phyloP scores from a whole-genome alignment of 768 basidiomycete species.

The Mycena pura region DNA sequence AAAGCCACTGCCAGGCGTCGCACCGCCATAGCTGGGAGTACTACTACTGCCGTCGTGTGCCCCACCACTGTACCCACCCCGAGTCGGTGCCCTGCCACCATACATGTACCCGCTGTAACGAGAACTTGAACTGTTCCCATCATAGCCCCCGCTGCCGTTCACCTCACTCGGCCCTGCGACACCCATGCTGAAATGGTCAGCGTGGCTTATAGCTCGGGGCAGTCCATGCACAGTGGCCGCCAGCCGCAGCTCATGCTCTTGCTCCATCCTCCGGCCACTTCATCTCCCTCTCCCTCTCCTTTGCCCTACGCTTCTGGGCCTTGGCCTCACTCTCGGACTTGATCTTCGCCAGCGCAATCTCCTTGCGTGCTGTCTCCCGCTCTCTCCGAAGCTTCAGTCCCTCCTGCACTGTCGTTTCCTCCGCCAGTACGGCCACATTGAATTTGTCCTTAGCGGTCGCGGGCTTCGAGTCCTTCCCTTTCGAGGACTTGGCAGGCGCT shows the following conservation, averaged over 20 bases:
- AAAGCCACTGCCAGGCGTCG: too few relatives aligned
- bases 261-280: constrained; percentile 28
- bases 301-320: not conserved
- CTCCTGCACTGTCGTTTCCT: constrained; percentile 10
- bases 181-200: not conserved
- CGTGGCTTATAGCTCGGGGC: not conserved
- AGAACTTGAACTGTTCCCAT: too few relatives aligned
- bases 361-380: not conserved
- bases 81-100: too few relatives aligned
- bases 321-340: too few relatives aligned
- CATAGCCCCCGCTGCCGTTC: too few relatives aligned
- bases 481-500: not conserved
- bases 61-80: too few relatives aligned
- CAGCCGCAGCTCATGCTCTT: constrained; percentile 30
- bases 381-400: not conserved
- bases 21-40: too few relatives aligned
- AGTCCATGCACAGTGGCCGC: not conserved
- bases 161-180: too few relatives aligned
- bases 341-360: not conserved
- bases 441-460: constrained; percentile 1
- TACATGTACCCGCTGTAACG: too few relatives aligned
- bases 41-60: too few relatives aligned
- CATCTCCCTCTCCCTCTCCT: not conserved
- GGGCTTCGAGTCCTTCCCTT: not conserved
- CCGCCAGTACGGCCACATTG: not conserved